Percentiles rank a stretch among this genome's conserved stretches.
phyloP scores from a whole-genome alignment of 2,329 filamentous ascomycete genomes.

The Triangularia verruculosa region DNA sequence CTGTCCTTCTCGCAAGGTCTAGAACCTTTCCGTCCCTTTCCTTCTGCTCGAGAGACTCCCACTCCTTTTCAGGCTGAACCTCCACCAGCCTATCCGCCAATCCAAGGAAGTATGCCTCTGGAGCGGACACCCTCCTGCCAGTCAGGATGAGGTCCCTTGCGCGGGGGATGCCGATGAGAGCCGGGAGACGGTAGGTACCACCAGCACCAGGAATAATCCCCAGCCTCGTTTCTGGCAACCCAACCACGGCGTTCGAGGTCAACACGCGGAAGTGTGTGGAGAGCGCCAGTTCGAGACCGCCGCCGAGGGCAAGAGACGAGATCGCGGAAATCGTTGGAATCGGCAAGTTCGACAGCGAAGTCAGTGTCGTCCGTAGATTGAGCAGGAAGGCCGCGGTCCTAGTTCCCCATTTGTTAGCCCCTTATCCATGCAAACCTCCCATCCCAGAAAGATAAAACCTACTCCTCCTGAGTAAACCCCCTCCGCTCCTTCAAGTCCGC shows the following conservation, averaged over 20 bases:
- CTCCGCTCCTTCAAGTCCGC: constrained; percentile 89
- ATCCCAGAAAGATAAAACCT: constrained; percentile 16
- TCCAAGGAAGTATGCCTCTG: constrained; percentile 89
- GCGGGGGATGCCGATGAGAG: constrained; percentile 72
- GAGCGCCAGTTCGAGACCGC: constrained; percentile 89
- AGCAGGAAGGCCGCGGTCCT: constrained; percentile 79
- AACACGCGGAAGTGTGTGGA: constrained; percentile 88
- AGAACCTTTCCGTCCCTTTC: constrained; percentile 43
- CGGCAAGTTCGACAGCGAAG: constrained; percentile 68
- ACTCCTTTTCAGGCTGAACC: constrained; percentile 43
- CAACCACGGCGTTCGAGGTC: constrained; percentile 72
- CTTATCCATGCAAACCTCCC: background rate
- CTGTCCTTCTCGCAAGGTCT: constrained; percentile 60
- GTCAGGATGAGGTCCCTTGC: constrained; percentile 91
- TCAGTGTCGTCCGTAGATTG: constrained; percentile 73
- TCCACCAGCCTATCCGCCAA: constrained; percentile 89
- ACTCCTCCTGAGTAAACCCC: constrained; percentile 77
- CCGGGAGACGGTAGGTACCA: constrained; percentile 83
- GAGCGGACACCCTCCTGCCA: constrained; percentile 75
- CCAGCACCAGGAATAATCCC: constrained; percentile 95
- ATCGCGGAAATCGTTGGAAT: constrained; percentile 90
- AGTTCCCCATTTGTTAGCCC: constrained; percentile 14
- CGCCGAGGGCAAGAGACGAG: constrained; percentile 81
- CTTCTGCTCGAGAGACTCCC: constrained; percentile 38
- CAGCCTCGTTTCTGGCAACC: constrained; percentile 85